phyloP scores from a whole-genome alignment of 2,329 filamentous ascomycete genomes.

The Arthroderma sp. region DNA sequence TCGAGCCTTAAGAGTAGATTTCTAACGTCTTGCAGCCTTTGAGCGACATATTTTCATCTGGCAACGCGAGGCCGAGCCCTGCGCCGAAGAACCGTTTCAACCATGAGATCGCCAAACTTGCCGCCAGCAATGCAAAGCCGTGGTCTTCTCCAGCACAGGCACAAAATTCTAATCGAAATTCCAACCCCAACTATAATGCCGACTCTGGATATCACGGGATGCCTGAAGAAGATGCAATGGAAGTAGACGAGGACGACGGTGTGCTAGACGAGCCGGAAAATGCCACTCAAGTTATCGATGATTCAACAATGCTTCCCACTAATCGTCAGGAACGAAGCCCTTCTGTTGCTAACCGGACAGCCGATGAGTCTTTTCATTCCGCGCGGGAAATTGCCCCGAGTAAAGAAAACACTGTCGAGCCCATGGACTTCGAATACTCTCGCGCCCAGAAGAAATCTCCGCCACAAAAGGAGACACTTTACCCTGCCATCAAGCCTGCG shows the following conservation, averaged over 20 bases:
- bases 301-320: conserved; percentile 12
- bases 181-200: conserved; percentile 28
- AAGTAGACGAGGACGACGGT: conserved; percentile 2
- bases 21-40: conserved; percentile 25
- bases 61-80: conserved; percentile 21
- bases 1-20: not conserved
- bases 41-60: conserved; percentile 35
- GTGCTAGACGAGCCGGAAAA: conserved; percentile 15
- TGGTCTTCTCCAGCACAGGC: conserved; percentile 9
- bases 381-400: conserved; percentile 26
- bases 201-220: conserved; percentile 38
- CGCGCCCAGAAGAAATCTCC: conserved; percentile 7
- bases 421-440: conserved; percentile 16
- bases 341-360: conserved; percentile 24
- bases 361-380: conserved; percentile 35
- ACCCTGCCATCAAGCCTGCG: not conserved
- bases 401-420: conserved; percentile 26
- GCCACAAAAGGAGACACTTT: not conserved
- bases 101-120: conserved; percentile 23
- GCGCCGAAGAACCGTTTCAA: conserved; percentile 23
- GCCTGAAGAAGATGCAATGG: conserved; percentile 15
- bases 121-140: conserved; percentile 10
- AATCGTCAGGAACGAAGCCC: conserved; percentile 13
- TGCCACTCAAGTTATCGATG: conserved; percentile 22
- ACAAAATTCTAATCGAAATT: conserved; percentile 21